A percentile compares a stretch with the other conserved stretches of the same genome.
phyloP scores from a whole-genome alignment of 2,329 filamentous ascomycete species.

The Canariomyces notabilis region DNA sequence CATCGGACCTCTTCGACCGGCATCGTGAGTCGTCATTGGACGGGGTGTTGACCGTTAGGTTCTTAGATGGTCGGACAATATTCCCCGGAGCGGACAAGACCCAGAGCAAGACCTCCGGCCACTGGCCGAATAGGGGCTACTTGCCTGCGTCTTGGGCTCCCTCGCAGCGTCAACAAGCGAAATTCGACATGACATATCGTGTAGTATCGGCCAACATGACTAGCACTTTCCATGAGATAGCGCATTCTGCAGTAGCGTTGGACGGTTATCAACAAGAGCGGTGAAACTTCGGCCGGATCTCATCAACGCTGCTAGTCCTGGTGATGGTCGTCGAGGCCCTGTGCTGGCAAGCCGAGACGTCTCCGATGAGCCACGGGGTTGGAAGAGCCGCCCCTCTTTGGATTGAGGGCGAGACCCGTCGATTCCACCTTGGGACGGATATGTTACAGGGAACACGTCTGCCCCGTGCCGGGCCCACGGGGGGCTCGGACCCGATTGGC shows the following conservation, averaged over 20 bases:
- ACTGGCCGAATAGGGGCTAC: too few relatives aligned
- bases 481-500: conserved; percentile 13
- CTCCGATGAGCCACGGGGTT: background rate
- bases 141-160: too few relatives aligned
- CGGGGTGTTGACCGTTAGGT: too few relatives aligned
- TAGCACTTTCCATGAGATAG: background rate
- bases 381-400: background rate
- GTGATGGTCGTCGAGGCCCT: background rate
- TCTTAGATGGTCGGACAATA: too few relatives aligned
- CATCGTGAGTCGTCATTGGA: too few relatives aligned
- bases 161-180: too few relatives aligned
- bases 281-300: background rate
- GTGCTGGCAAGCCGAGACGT: background rate
- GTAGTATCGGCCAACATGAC: background rate
- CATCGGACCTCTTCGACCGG: too few relatives aligned
- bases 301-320: background rate
- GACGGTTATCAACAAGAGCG: background rate
- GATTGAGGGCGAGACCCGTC: background rate
- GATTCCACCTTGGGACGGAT: background rate
- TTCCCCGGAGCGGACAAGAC: too few relatives aligned
- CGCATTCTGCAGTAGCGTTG: background rate
- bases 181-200: background rate
- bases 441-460: background rate
- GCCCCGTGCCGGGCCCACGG: background rate
- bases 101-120: too few relatives aligned